Base-by-base conservation (phyloP, 768 basidiomycete species). In the Collybiopsis confluens region DNA sequence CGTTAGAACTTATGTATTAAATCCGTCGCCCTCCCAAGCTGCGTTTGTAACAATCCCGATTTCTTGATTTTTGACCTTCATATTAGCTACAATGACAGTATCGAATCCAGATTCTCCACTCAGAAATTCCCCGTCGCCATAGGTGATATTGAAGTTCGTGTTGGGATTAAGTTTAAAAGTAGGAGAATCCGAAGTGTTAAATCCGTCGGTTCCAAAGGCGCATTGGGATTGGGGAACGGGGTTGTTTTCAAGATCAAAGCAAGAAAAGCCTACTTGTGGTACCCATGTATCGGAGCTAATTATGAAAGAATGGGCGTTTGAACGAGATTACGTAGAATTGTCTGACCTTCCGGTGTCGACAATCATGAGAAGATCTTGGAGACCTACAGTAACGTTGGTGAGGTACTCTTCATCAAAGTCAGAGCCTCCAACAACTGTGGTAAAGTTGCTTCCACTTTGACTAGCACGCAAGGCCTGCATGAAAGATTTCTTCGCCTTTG, bases 201-300 rank as follows among this genome's bases (percentile, higher is more conserved):
- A 64, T 1, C 61, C 61, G 1, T 43, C 6, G 1, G 58, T 59
- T 3, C 63, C 63, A 50, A 64, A 64, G 15, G 36, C 54, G 27
- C 63, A 64, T 20, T 56, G 44, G 1, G 18, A 40, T 21, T 47
- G 28, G 1, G 60, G 18, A 4, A 56, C 50, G 0, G 63, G 58
- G 18, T 54, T 49, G 6, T 50, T 54, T 11, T 50, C 38, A 21
- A 64, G 45, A 15, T 59, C 52, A 35, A 64, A 61, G 50, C 63
- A 64, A 18, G 53, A 45, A 56, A 64, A 64, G 21, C 58, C 58
- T 13, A 46, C 54, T 37, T 61, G 45, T 15, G 56, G 53, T 2
- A 61, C 57, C 59, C 61, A 64, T 11, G 62, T 61, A 36, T 64
- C 63, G 9, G 63, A 64, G 30, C 63, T 64, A n/a, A n/a, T n/a